A percentile compares a stretch with the other conserved stretches of the same genome.
phyloP scores from a whole-genome alignment of 169 alveolate species.

The Eimeria maxima region DNA sequence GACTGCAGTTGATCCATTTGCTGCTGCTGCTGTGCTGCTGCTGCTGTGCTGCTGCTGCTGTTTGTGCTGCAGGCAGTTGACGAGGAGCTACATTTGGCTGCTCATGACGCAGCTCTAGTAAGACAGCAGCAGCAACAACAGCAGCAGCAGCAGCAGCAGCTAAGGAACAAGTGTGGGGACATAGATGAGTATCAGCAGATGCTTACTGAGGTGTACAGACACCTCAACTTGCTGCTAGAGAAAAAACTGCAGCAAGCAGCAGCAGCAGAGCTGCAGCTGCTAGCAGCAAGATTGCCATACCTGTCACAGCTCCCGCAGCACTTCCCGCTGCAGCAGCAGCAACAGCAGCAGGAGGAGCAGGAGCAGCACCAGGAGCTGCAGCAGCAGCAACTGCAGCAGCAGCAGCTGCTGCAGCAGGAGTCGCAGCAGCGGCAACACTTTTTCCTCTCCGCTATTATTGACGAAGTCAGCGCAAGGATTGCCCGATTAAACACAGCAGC shows the following conservation, averaged over 20 bases:
- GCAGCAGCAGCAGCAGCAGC: conserved; percentile 14
- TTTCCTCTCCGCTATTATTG: neutral
- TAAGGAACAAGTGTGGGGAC: conserved; percentile 12
- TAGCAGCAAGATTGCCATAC: neutral
- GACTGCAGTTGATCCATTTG: neutral
- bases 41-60: conserved; percentile 3
- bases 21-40: neutral
- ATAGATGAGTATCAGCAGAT: neutral
- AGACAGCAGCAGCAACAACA: neutral
- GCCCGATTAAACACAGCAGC: too few species aligned
- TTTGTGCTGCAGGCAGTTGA: conserved; percentile 12
- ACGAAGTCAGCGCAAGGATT: neutral
- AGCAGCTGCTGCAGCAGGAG: neutral
- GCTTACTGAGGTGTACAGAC: neutral
- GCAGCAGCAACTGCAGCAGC: too few species aligned
- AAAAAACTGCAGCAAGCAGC: too few species aligned
- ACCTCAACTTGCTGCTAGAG: neutral
- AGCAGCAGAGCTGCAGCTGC: neutral
- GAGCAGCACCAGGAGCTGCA: too few species aligned
- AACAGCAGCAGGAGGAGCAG: too few species aligned
- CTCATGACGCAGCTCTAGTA: conserved; percentile 33
- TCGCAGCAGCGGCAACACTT: conserved; percentile 27
- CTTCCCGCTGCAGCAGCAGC: too few species aligned
- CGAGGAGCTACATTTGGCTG: conserved; percentile 14
- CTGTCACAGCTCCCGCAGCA: neutral